Base-by-base conservation (phyloP, 495 filamentous ascomycete species). In the Thozetella sp. region DNA sequence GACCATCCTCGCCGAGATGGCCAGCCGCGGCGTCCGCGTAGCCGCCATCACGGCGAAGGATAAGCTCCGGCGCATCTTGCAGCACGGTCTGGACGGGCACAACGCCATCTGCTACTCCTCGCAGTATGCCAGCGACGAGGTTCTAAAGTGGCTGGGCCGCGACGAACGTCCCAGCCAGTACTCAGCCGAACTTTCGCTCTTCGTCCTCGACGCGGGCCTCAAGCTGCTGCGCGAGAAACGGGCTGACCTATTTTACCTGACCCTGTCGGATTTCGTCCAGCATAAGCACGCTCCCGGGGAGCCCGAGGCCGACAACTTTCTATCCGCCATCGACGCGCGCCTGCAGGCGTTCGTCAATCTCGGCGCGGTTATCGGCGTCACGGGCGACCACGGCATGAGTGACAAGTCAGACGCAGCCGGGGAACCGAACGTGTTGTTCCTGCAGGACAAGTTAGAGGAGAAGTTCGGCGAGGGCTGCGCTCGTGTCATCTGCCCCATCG, bases 311-410 rank as follows among this genome's bases (percentile, higher is more conserved):
- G 63, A 75, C 58, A 66, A 69, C 0, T 76, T 76, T 51, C 61
- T 72, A 53, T 43, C 45, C 4, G 56, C 63, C 3, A 59, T 76
- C 45, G 74, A 76, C 51, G 46, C 51, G 15, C 62, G 74, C 2
- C 25, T 76, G 11, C 58, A 63, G 45, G 64, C 48, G 25, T 55
- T 76, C 4, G 60, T 58, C 20, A 50, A 53, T 20, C 54, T 67
- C 57, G 69, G 55, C 43, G 61, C 54, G 60, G 46, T 68, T 2
- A 61, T 76, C 20, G 72, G 68, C 12, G 59, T 76, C 19, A 75
- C 72, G 15, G 72, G 72, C 26, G 72, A 76, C 48, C 73, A 76
- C 51, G 73, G 70, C 9, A 74, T 76, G 73, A 76, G 67, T 26
- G 58, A 63, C 51, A 74, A 76, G 57, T 66, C 63, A 20, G 63